phyloP scores from a whole-genome alignment of 2,329 filamentous ascomycete species.

The Cladosporium cucumerinum region DNA sequence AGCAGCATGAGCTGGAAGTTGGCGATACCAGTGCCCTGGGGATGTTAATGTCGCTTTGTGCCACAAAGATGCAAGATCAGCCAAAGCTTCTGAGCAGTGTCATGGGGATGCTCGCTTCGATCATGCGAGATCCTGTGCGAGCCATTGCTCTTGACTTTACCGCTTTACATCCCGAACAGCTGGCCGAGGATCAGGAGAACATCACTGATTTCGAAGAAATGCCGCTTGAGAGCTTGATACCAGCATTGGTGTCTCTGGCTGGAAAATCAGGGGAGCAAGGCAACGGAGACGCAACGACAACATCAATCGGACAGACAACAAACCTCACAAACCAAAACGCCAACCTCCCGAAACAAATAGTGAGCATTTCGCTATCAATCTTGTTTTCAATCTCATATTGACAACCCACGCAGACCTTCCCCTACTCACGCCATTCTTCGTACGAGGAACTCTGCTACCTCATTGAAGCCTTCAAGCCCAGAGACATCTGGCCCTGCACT shows the following conservation, averaged over 20 bases:
- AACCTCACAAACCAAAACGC: background rate
- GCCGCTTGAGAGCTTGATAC: slow-evolving; percentile 32
- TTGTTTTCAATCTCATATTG: background rate
- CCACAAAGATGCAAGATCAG: slow-evolving; percentile 36
- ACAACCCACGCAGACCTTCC: slow-evolving; percentile 53
- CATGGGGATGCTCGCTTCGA: slow-evolving; percentile 33
- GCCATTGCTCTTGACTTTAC: slow-evolving; percentile 25
- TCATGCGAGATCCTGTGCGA: slow-evolving; percentile 21
- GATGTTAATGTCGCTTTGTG: slow-evolving; percentile 54
- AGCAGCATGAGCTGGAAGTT: slow-evolving; percentile 63
- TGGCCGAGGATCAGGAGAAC: background rate
- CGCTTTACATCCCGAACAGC: background rate
- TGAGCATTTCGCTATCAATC: slow-evolving; percentile 18
- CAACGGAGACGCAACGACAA: background rate
- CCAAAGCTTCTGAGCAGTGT: slow-evolving; percentile 36
- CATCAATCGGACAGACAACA: no score
- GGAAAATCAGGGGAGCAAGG: slow-evolving; percentile 19
- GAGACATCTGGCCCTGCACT: slow-evolving; percentile 80
- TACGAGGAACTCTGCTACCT: slow-evolving; percentile 74
- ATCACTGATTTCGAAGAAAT: slow-evolving; percentile 26
- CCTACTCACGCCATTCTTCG: slow-evolving; percentile 87
- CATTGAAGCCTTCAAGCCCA: slow-evolving; percentile 64
- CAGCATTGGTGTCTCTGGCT: slow-evolving; percentile 31
- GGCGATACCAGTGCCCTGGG: slow-evolving; percentile 47
- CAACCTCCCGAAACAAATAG: slow-evolving; percentile 30